Conservation (phyloP, 768 basidiomycete genomes). For the Boletus fagicola region DNA sequence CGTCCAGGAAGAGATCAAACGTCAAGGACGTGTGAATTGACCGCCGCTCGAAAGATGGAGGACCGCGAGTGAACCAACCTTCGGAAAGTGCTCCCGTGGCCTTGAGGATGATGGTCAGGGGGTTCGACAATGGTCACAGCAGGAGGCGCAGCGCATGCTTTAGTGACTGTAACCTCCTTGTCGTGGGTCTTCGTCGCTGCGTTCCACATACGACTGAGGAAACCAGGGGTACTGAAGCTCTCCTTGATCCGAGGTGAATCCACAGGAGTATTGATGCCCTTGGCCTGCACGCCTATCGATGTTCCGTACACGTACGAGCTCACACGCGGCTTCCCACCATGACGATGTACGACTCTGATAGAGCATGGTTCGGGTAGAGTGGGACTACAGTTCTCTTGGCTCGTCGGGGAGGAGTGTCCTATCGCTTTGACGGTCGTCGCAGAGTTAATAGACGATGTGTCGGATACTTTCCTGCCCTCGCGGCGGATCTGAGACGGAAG, state of each 20-base stretch:
- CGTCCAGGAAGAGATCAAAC: conserved; percentile 19
- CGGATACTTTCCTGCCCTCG: conserved; percentile 39
- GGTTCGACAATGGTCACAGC: conserved; percentile 29
- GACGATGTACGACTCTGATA: conserved; percentile 30
- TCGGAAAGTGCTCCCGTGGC: conserved; percentile 37
- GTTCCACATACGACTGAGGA: conserved; percentile 76
- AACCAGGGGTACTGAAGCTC: conserved; percentile 45
- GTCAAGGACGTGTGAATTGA: conserved; percentile 26
- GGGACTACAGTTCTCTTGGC: conserved; percentile 19
- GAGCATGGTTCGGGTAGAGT: conserved; percentile 18
- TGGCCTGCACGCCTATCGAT: conserved; percentile 18
- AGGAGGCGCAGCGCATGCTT: conserved; percentile 10
- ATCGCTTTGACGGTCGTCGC: conserved; percentile 36
- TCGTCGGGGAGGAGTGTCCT: conserved; percentile 20
- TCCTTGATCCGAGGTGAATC: conserved; percentile 30
- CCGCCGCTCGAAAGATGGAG: conserved; percentile 39
- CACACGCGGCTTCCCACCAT: conserved; percentile 25
- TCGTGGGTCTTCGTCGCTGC: conserved; percentile 48
- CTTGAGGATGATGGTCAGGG: conserved; percentile 23
- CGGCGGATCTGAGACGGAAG: conserved; percentile 44
- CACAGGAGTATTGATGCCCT: conserved; percentile 9
- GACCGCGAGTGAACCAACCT: conserved; percentile 46
- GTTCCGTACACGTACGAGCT: conserved; percentile 30
- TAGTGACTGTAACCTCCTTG: conserved; percentile 20
- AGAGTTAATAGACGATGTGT: conserved; percentile 35